Evolutionary conservation across 2,329 filamentous ascomycete species (phyloP).

Genomic region (Byssothecium circinans): DNA sequence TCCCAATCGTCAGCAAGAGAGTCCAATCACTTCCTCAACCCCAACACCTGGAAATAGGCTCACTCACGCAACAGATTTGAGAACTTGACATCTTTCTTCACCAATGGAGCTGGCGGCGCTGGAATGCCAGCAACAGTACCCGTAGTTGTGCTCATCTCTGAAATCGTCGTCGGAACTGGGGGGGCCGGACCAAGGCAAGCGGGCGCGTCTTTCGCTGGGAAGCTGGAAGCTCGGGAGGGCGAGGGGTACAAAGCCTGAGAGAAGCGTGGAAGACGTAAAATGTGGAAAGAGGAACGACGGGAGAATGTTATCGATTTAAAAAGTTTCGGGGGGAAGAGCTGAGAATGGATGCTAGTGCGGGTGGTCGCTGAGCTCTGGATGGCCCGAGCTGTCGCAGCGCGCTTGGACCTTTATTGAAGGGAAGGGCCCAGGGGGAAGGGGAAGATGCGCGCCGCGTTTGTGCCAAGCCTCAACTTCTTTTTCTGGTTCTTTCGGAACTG

Average conservation of each 20-base stretch:
- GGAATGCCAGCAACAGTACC: slow-evolving; percentile 50
- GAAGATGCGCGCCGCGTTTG: not conserved
- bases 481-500: not conserved
- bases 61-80: slow-evolving; percentile 83
- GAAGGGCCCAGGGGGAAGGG: not conserved
- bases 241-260: no score
- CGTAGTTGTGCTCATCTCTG: slow-evolving; percentile 54
- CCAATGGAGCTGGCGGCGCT: slow-evolving; percentile 62
- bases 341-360: not conserved
- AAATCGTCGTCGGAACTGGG: slow-evolving; percentile 50
- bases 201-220: slow-evolving; percentile 79
- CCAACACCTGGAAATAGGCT: no score
- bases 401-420: not conserved
- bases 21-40: no score
- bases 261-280: slow-evolving; percentile 15
- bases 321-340: slow-evolving; percentile 4
- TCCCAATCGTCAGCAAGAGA: slow-evolving; percentile 34
- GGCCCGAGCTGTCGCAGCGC: slow-evolving; percentile 2
- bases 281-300: not conserved
- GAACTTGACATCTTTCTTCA: slow-evolving; percentile 99
- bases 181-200: slow-evolving; percentile 98
- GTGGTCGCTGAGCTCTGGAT: not conserved
- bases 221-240: slow-evolving; percentile 1
- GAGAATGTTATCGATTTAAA: not conserved
- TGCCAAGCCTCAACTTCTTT: not conserved